Evolutionary conservation across 2,329 filamentous ascomycete species (phyloP).

Genomic region (Phaeophleospora eucalypticola): DNA sequence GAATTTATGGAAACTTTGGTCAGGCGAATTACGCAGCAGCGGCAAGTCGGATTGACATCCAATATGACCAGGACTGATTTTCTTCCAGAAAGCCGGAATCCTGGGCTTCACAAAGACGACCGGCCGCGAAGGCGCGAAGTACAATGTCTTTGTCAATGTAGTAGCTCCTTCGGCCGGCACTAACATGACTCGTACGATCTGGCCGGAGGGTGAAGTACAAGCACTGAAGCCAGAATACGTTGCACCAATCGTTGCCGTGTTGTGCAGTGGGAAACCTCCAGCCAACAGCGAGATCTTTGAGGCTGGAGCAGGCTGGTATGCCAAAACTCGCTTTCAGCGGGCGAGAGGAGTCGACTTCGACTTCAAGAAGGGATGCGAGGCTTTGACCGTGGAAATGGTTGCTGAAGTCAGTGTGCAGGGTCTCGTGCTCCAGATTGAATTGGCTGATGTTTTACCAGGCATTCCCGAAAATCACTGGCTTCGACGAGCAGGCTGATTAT

Average conservation of each 20-base stretch:
- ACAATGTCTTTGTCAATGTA: constrained; percentile 95
- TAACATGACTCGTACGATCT: constrained; percentile 84
- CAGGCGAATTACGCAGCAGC: constrained; percentile 87
- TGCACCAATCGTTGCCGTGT: constrained; percentile 80
- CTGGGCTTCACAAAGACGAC: constrained; percentile 89
- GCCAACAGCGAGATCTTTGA: constrained; percentile 84
- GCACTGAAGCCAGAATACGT: constrained; percentile 98
- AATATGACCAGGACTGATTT: not conserved
- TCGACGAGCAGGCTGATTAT: constrained; percentile 81
- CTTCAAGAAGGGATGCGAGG: constrained; percentile 13
- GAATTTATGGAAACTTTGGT: constrained; percentile 97
- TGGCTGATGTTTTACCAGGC: constrained; percentile 62
- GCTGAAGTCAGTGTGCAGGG: constrained; percentile 28
- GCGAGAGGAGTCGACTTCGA: constrained; percentile 78
- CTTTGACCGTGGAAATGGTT: constrained; percentile 14
- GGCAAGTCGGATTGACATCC: constrained; percentile 5
- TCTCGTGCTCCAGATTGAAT: too few species aligned
- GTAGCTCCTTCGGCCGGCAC: constrained; percentile 96
- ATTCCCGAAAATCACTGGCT: constrained; percentile 70
- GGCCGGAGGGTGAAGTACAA: constrained; percentile 93
- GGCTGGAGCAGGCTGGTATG: constrained; percentile 88
- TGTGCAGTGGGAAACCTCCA: constrained; percentile 77
- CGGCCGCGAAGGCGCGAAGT: constrained; percentile 86
- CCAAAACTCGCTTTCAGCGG: constrained; percentile 87
- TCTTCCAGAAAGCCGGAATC: constrained; percentile 58